A percentile compares a stretch with the other conserved stretches of the same genome.
Conservation (phyloP, 2,329 filamentous ascomycete species). For the Grosmannia serpens region DNA sequence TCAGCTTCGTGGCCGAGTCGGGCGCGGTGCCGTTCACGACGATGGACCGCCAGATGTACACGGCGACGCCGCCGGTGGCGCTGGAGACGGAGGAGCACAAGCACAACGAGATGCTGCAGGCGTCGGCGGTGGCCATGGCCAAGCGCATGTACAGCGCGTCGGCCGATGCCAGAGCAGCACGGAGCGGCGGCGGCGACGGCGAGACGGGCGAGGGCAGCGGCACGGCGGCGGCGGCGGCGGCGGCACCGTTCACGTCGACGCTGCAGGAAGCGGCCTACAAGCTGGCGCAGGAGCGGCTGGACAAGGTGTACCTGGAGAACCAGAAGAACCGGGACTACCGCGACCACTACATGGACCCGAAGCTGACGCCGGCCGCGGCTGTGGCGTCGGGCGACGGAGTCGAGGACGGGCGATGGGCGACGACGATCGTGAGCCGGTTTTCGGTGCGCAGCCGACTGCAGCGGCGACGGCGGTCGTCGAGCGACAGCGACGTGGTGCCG, state of each 20-base stretch:
- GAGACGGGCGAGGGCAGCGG: constrained; percentile 2
- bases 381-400: neutral
- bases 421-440: neutral
- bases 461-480: constrained; percentile 49
- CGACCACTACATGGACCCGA: constrained; percentile 56
- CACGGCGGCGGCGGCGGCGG: constrained; percentile 18
- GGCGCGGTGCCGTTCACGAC: constrained; percentile 58
- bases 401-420: neutral
- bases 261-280: constrained; percentile 82
- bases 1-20: constrained; percentile 38
- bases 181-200: constrained; percentile 19
- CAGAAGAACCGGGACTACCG: constrained; percentile 52
- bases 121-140: constrained; percentile 82
- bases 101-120: constrained; percentile 60
- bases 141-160: constrained; percentile 64
- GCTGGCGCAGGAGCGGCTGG: constrained; percentile 70
- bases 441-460: constrained; percentile 17
- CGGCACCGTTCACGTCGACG: constrained; percentile 37
- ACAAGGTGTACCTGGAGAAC: constrained; percentile 66
- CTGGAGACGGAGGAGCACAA: constrained; percentile 64
- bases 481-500: constrained; percentile 49
- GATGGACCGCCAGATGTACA: constrained; percentile 65
- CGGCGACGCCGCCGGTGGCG: constrained; percentile 59
- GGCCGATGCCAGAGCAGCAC: neutral
- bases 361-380: constrained; percentile 20